Conservation (phyloP, 2,329 filamentous ascomycete species). For the Fusarium sp. region DNA sequence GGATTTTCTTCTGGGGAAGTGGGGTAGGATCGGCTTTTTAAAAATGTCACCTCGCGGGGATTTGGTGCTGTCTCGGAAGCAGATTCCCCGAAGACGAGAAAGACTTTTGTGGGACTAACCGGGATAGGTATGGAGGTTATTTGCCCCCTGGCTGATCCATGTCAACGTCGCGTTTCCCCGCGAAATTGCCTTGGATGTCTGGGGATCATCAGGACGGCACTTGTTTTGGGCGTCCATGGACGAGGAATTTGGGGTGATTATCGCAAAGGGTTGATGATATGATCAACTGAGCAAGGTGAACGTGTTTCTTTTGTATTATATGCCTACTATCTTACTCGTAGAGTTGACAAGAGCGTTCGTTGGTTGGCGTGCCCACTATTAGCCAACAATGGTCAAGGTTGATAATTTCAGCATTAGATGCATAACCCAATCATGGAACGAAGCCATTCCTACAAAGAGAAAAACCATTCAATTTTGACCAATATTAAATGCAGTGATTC, state of each 20-base stretch:
- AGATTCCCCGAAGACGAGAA: neutral
- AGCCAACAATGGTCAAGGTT: no score
- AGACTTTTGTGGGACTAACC: neutral
- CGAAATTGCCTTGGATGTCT: neutral
- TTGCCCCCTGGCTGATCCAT: neutral
- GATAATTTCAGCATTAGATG: no score
- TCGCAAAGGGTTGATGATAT: neutral
- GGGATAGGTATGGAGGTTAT: neutral
- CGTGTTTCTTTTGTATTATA: no score
- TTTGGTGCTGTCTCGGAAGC: neutral
- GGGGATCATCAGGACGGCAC: neutral
- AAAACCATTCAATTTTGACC: accelerated
- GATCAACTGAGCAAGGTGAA: no score
- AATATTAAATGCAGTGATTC: no score
- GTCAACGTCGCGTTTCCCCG: neutral
- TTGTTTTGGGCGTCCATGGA: neutral
- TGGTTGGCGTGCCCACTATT: no score
- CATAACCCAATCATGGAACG: no score
- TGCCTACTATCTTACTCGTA: no score
- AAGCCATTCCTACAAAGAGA: accelerated
- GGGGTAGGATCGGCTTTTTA: neutral
- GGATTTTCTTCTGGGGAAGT: neutral
- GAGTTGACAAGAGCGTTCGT: no score
- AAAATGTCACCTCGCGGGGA: neutral
- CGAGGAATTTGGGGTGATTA: neutral